phyloP scores from a whole-genome alignment of 2,329 filamentous ascomycete species.

The Pseudogymnoascus sp. region DNA sequence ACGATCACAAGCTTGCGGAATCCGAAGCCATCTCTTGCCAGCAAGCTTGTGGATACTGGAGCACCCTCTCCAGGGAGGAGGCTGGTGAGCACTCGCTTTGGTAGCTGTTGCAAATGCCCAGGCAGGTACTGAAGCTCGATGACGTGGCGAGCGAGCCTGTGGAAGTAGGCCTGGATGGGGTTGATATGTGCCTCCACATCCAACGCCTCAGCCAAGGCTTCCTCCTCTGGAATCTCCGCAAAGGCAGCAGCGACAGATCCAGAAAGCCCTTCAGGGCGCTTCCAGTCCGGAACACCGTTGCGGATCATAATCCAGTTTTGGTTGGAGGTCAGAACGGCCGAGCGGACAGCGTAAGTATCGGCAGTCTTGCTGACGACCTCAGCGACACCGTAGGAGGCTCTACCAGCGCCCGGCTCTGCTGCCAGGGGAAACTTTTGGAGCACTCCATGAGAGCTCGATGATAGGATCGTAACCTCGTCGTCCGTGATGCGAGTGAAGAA shows the following conservation, averaged over 20 bases:
- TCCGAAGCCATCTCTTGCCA: conserved; percentile 70
- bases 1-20: conserved; percentile 80
- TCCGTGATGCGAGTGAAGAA: conserved; percentile 80
- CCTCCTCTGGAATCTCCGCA: conserved; percentile 65
- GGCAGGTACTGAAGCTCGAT: conserved; percentile 72
- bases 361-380: conserved; percentile 69
- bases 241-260: conserved; percentile 72
- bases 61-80: conserved; percentile 45
- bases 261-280: conserved; percentile 72
- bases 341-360: conserved; percentile 66
- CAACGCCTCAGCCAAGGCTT: conserved; percentile 69
- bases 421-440: conserved; percentile 66
- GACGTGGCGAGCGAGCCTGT: conserved; percentile 75
- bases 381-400: conserved; percentile 61
- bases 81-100: conserved; percentile 58
- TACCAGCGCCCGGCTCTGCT: conserved; percentile 32
- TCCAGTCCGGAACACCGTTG: conserved; percentile 76
- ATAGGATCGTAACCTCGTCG: conserved; percentile 64
- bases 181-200: conserved; percentile 82
- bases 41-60: conserved; percentile 34
- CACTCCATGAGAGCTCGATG: conserved; percentile 67
- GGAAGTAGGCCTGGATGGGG: conserved; percentile 71
- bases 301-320: conserved; percentile 77
- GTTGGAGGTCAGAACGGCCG: conserved; percentile 58
- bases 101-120: conserved; percentile 61